phyloP scores from a whole-genome alignment of 345 rosid genomes.

The rapeseed (Brassica napus) region DNA sequence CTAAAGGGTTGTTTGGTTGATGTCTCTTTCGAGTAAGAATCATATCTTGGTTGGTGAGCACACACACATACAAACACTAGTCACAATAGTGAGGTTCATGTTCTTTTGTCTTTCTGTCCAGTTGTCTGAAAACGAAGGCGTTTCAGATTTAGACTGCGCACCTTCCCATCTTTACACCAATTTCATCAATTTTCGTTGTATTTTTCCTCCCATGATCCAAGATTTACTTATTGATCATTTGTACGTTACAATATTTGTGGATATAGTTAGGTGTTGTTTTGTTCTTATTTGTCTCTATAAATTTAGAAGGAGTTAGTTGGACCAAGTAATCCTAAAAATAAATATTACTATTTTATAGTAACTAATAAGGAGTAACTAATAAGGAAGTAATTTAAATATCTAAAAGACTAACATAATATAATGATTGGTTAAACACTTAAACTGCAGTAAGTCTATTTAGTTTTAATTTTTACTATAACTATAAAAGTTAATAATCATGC shows the following conservation, averaged over 20 bases:
- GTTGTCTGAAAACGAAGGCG: slow-evolving; percentile 33
- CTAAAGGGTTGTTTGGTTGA: slow-evolving; percentile 21
- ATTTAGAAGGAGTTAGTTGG: not conserved
- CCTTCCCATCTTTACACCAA: slow-evolving; percentile 23
- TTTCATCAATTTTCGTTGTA: not conserved
- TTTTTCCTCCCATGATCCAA: slow-evolving; percentile 4
- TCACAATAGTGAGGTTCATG: slow-evolving; percentile 20
- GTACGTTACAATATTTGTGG: not conserved
- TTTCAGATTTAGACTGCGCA: slow-evolving; percentile 34
- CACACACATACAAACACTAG: slow-evolving; percentile 24
- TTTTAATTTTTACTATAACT: no score
- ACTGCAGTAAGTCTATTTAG: no score
- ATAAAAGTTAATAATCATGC: no score
- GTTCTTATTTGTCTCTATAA: not conserved
- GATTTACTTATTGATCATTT: not conserved
- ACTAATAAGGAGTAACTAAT: no score
- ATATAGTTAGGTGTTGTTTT: not conserved
- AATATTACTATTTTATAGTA: not conserved
- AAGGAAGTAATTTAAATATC: not conserved
- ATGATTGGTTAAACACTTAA: no score
- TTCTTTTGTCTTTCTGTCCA: not conserved
- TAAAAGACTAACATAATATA: not conserved
- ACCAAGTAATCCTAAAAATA: not conserved
- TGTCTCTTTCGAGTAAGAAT: slow-evolving; percentile 37
- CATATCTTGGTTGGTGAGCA: slow-evolving; percentile 36